A percentile compares a stretch with the other conserved stretches of the same genome.
These are phyloP conservation scores for Curvularia sp. DNA, from an alignment of 2,329 filamentous ascomycete species.

Conservation along the genomic window DNA sequence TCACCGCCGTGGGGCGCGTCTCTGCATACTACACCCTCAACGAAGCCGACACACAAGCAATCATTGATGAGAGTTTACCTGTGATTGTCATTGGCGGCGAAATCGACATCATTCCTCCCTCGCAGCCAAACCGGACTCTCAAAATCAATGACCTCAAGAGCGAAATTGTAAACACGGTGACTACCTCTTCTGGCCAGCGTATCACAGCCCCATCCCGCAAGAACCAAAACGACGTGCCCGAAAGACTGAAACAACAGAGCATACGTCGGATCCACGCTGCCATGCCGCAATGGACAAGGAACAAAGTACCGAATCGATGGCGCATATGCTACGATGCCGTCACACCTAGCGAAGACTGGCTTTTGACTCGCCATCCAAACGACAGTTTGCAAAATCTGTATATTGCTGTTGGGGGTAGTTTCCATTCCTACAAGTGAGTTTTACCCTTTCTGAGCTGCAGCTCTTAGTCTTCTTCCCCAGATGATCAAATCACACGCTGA, in stretches of 20 bases:
- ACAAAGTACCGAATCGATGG: slow-evolving; percentile 51
- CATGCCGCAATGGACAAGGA: slow-evolving; percentile 43
- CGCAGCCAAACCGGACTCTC: slow-evolving; percentile 56
- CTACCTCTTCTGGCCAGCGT: slow-evolving; percentile 56
- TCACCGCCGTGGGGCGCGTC: slow-evolving; percentile 64
- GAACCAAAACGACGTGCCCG: slow-evolving; percentile 54
- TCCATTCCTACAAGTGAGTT: slow-evolving; percentile 65
- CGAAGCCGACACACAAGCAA: slow-evolving; percentile 53
- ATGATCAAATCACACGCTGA: background rate
- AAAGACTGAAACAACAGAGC: slow-evolving; percentile 55
- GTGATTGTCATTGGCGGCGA: slow-evolving; percentile 60
- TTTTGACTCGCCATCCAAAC: slow-evolving; percentile 62
- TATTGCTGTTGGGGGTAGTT: slow-evolving; percentile 66
- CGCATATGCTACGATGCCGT: slow-evolving; percentile 66
- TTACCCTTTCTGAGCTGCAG: background rate
- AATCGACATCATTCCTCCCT: slow-evolving; percentile 59
- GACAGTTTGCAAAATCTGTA: slow-evolving; percentile 60
- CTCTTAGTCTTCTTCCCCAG: background rate
- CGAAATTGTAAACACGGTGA: slow-evolving; percentile 63
- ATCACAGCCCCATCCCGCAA: slow-evolving; percentile 61
- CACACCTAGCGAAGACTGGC: slow-evolving; percentile 67
- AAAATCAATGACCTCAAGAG: slow-evolving; percentile 67
- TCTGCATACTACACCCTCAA: slow-evolving; percentile 65
- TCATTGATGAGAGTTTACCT: slow-evolving; percentile 59
- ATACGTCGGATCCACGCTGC: slow-evolving; percentile 35